Percentiles rank a stretch among this genome's conserved stretches.
Conservation (phyloP, 768 basidiomycete genomes). For the Suillus discolor region DNA sequence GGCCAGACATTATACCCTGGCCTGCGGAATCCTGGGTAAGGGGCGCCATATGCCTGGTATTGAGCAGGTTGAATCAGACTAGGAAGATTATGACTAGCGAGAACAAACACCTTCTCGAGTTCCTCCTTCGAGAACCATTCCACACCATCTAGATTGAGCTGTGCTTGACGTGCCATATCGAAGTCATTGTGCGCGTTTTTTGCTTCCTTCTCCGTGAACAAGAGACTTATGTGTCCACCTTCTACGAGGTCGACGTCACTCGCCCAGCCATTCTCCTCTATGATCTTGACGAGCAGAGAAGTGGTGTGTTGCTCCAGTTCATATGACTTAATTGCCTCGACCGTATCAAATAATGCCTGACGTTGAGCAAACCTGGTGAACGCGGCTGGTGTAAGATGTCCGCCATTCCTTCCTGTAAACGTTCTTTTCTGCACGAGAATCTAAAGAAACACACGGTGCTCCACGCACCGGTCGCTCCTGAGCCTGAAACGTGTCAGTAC, state of each 20-base stretch:
- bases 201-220: conserved; percentile 50
- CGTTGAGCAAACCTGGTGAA: conserved; percentile 49
- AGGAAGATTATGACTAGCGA: not conserved
- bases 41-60: conserved; percentile 35
- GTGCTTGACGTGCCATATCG: conserved; percentile 54
- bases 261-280: conserved; percentile 45
- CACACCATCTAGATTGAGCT: conserved; percentile 46
- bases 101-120: conserved; percentile 45
- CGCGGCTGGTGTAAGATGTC: conserved; percentile 61
- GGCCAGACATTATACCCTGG: conserved; percentile 76
- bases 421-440: not conserved
- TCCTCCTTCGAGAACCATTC: conserved; percentile 50
- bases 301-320: conserved; percentile 61
- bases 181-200: conserved; percentile 44
- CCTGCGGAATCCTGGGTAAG: conserved; percentile 52
- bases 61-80: not conserved
- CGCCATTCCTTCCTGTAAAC: conserved; percentile 73
- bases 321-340: conserved; percentile 57
- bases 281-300: conserved; percentile 47
- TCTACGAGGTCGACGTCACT: conserved; percentile 63
- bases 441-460: not conserved
- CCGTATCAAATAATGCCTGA: conserved; percentile 43
- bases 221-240: conserved; percentile 53
- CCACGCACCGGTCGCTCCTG: conserved; percentile 70
- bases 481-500: conserved; percentile 42